Base-by-base conservation (phyloP, 2,329 filamentous ascomycete genomes). In the Verticillium nubilum region DNA sequence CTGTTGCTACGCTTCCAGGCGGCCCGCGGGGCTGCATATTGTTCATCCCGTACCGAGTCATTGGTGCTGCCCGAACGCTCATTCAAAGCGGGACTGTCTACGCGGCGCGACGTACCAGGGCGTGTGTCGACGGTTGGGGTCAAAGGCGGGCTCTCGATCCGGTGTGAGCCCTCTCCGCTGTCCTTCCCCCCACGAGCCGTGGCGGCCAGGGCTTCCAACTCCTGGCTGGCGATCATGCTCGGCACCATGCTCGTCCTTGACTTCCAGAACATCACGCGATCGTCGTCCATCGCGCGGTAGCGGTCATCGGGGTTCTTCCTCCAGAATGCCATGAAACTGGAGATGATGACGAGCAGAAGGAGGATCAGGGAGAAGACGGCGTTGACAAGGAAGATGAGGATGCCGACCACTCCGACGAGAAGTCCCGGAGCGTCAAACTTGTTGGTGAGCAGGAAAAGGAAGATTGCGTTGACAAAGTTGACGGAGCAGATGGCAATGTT, bases 391-490 rank as follows among this genome's bases (percentile, higher is more conserved):
- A 96, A 97, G 75, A 97, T 89, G 56, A 96, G 81, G 50, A 97
- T 90, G 67, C 93, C 93, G 75, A 97, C 89, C 52, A 95, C 87
- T 74, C 93, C 93, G 35, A 89, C 90, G 60, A 96, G 92, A 59
- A 97, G 82, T 47, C 84, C 83, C 17, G 92, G 93, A 66, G 92
- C 88, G 62, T 89, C 84, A 31, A 31, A 31, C 29, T 31, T 31
- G 6, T 31, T 31, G 26, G 91, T 91, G 78, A 97, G 97, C 67
- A 97, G 85, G 59, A 98, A 80, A 33, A 97, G 79, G 79, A 96
- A 96, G 72, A 97, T 87, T 59, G 89, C 84, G 75, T 95, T 96
- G 69, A 97, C 73, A 74, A 97, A 96, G 80, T 97, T 97, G 75
- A 97, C 82, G 53, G 86, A 89, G 63, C 87, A 89, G 68, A 97